A percentile compares a stretch with the other conserved stretches of the same genome.
These are phyloP conservation scores for Cyberlindnera xylosilytica DNA, from an alignment of 805 yeast genomes.

Conservation along the genomic window DNA sequence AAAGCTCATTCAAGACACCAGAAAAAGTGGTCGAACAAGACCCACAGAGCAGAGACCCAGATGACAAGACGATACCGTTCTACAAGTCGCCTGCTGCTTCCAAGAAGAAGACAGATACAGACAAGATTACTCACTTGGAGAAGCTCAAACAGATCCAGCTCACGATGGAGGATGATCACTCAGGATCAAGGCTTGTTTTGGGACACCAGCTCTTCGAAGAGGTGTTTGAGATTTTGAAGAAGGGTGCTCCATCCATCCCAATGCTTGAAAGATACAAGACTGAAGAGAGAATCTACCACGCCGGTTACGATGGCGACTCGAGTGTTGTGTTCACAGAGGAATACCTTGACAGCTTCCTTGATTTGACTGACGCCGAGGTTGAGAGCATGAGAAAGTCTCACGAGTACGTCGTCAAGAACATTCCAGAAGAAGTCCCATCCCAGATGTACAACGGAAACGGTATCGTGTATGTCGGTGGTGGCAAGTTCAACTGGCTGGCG, in stretches of 20 bases:
- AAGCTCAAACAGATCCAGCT: conserved; percentile 23
- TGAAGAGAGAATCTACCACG: conserved; percentile 49
- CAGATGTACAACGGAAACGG: conserved; percentile 51
- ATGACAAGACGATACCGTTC: conserved; percentile 26
- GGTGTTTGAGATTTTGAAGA: conserved; percentile 39
- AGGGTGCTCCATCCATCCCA: conserved; percentile 43
- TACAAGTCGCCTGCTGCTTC: conserved; percentile 21
- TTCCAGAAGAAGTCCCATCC: conserved; percentile 49
- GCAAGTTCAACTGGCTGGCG: conserved; percentile 53
- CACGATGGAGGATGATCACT: conserved; percentile 29
- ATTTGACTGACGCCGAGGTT: conserved; percentile 41
- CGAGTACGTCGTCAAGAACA: conserved; percentile 36
- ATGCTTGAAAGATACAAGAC: conserved; percentile 42
- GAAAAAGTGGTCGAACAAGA: not conserved
- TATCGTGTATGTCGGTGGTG: conserved; percentile 64
- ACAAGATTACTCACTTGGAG: conserved; percentile 9
- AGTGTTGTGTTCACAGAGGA: conserved; percentile 48
- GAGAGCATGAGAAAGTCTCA: conserved; percentile 46
- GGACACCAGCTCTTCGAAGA: conserved; percentile 42
- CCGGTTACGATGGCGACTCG: conserved; percentile 43
- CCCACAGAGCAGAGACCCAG: conserved; percentile 6
- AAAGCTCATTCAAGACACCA: conserved; percentile 1
- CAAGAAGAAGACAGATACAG: conserved; percentile 4
- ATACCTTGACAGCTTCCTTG: conserved; percentile 48
- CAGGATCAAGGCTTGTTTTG: conserved; percentile 31